These are phyloP conservation scores for Anacardium occidentale DNA, from an alignment of 345 rosid species.

Conservation along the genomic window DNA sequence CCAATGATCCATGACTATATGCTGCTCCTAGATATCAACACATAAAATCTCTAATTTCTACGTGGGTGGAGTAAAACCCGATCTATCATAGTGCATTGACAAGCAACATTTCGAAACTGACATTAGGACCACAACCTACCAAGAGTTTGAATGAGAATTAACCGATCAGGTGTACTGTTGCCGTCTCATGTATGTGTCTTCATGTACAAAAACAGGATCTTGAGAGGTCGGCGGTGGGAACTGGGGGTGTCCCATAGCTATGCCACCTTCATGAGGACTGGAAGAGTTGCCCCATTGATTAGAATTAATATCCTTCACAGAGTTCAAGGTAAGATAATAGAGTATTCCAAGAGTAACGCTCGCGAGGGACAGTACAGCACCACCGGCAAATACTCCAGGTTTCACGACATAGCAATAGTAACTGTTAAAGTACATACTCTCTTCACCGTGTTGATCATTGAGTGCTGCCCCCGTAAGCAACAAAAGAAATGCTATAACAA, in stretches of 20 bases:
- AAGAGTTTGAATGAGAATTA: background rate
- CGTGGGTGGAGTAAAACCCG: background rate
- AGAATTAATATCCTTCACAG: constrained; percentile 35
- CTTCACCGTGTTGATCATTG: constrained; percentile 60
- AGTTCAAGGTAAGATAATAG: constrained; percentile 55
- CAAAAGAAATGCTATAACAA: constrained; percentile 67
- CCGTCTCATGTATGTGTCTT: constrained; percentile 71
- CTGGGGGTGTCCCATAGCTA: constrained; percentile 80
- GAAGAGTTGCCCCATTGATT: constrained; percentile 27
- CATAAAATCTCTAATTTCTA: background rate
- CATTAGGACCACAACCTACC: background rate
- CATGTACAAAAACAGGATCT: constrained; percentile 74
- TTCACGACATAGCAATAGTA: constrained; percentile 78
- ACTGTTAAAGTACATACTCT: constrained; percentile 38
- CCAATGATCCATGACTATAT: background rate
- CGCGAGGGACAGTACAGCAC: constrained; percentile 56
- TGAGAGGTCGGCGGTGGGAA: constrained; percentile 48
- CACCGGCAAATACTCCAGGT: constrained; percentile 81
- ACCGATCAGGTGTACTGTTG: constrained; percentile 62
- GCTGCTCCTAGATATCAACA: constrained; percentile 7
- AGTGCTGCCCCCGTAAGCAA: constrained; percentile 79
- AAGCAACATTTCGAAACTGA: background rate
- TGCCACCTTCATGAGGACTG: constrained; percentile 41
- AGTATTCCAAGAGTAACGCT: constrained; percentile 63
- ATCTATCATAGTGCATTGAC: no score